These are phyloP conservation scores for Proliferodiscus dingleyae DNA, from an alignment of 2,329 filamentous ascomycete species.

Conservation along the genomic window DNA sequence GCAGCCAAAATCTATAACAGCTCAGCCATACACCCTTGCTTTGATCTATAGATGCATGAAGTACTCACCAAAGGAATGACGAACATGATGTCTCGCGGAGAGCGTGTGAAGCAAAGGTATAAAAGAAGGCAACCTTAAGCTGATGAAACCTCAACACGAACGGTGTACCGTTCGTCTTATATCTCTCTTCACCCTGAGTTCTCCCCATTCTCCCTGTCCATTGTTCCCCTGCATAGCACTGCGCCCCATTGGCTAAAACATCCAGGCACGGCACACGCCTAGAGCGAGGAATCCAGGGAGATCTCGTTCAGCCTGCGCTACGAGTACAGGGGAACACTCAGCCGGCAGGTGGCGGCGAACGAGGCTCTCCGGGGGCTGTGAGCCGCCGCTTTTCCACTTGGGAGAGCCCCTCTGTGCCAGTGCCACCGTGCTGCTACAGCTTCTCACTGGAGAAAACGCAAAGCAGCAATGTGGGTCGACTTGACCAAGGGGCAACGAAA, in stretches of 20 bases:
- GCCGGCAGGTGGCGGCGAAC: not conserved
- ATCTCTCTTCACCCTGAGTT: not conserved
- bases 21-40: not conserved
- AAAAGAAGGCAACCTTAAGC: not conserved
- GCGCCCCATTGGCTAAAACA: slow-evolving; percentile 1
- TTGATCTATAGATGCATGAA: not conserved
- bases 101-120: slow-evolving; percentile 6
- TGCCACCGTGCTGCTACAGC: slow-evolving; percentile 1
- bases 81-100: slow-evolving; percentile 13
- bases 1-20: slow-evolving; percentile 14
- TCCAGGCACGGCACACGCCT: not conserved
- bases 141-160: not conserved
- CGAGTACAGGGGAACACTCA: not conserved
- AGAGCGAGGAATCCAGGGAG: not conserved
- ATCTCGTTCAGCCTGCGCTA: not conserved
- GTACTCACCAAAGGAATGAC: slow-evolving; percentile 13
- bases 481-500: not conserved
- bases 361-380: not conserved
- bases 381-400: not conserved
- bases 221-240: slow-evolving; percentile 1
- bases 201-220: not conserved
- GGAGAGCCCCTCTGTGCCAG: not conserved
- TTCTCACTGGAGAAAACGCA: not conserved
- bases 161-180: slow-evolving; percentile 1
- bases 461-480: not conserved